phyloP scores from a whole-genome alignment of 306 rosid species.

The Herpetospermum pedunculosum region DNA sequence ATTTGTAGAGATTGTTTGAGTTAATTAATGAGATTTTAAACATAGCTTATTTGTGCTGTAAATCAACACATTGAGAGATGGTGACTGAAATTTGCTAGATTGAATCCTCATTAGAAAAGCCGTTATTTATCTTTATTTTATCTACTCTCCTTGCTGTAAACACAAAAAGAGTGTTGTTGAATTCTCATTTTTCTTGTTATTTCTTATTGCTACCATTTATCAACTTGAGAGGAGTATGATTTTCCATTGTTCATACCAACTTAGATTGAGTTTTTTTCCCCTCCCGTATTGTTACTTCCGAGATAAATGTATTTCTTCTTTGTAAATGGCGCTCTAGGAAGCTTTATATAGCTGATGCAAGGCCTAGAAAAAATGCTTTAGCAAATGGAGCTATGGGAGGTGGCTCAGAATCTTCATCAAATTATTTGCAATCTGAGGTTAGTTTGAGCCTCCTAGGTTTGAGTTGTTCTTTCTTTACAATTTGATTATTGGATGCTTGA shows the following conservation, averaged over 20 bases:
- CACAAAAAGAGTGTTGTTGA: not conserved
- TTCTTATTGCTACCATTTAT: not conserved
- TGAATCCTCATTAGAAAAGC: not conserved
- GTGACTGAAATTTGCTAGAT: not conserved
- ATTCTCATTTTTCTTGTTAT: not conserved
- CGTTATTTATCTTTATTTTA: not conserved
- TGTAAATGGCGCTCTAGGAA: slow-evolving; percentile 35
- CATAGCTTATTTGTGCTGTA: too few species aligned
- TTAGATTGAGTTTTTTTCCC: not conserved
- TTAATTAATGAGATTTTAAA: too few species aligned
- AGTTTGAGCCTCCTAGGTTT: slow-evolving; percentile 16
- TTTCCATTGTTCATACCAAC: not conserved
- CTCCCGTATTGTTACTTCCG: not conserved
- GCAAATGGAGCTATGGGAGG: slow-evolving; percentile 99
- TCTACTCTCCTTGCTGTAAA: not conserved
- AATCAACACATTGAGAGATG: too few species aligned
- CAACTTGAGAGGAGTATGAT: not conserved
- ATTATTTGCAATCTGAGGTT: slow-evolving; percentile 92
- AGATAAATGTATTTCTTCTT: not conserved
- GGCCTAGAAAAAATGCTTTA: slow-evolving; percentile 92
- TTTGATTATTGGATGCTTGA: not conserved
- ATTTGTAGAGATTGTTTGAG: too few species aligned
- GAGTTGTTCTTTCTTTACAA: slow-evolving; percentile 15
- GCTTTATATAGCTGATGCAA: slow-evolving; percentile 90
- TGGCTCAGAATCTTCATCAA: slow-evolving; percentile 93